Evolutionary conservation across 768 basidiomycete species (phyloP).

Genomic region (Steccherinum ochraceum): DNA sequence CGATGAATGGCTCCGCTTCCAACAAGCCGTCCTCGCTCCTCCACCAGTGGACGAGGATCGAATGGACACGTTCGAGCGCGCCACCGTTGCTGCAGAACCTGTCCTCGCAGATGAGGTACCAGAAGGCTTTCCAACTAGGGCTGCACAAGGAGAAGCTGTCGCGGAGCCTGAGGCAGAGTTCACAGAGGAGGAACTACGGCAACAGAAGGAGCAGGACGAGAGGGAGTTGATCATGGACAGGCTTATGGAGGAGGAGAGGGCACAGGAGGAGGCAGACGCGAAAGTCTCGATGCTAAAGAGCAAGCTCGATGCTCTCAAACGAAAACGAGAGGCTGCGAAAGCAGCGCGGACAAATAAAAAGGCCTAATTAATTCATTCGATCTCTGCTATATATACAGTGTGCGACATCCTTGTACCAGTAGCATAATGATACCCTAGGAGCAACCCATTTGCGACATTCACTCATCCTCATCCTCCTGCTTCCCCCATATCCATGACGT

Average conservation of each 20-base stretch:
- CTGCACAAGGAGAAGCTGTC: slow-evolving; percentile 20
- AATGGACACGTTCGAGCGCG: slow-evolving; percentile 54
- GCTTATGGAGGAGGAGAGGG: slow-evolving; percentile 75
- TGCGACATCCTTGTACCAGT: not conserved
- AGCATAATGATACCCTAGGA: not conserved
- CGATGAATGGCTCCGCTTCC: slow-evolving; percentile 69
- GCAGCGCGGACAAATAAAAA: slow-evolving; percentile 15
- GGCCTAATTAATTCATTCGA: not conserved
- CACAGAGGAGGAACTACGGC: slow-evolving; percentile 38
- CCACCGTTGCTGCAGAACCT: slow-evolving; percentile 69
- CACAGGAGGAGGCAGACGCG: slow-evolving; percentile 85
- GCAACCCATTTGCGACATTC: not conserved
- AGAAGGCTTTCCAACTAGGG: slow-evolving; percentile 41
- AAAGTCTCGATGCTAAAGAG: slow-evolving; percentile 61
- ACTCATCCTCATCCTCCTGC: slow-evolving; percentile 3
- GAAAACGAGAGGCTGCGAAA: slow-evolving; percentile 33
- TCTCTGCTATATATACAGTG: not conserved
- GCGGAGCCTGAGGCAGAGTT: slow-evolving; percentile 22
- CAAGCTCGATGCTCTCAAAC: slow-evolving; percentile 52
- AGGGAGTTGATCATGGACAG: slow-evolving; percentile 83
- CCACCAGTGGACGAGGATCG: slow-evolving; percentile 8
- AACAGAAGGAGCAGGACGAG: slow-evolving; percentile 61
- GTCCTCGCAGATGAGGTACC: slow-evolving; percentile 40
- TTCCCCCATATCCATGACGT: slow-evolving; percentile 44
- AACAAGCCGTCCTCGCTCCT: slow-evolving; percentile 50